Percentiles rank a stretch among this genome's conserved stretches.
These are phyloP conservation scores for Ceratocystis colombiana DNA, from an alignment of 2,329 filamentous ascomycete genomes.

Conservation along the genomic window DNA sequence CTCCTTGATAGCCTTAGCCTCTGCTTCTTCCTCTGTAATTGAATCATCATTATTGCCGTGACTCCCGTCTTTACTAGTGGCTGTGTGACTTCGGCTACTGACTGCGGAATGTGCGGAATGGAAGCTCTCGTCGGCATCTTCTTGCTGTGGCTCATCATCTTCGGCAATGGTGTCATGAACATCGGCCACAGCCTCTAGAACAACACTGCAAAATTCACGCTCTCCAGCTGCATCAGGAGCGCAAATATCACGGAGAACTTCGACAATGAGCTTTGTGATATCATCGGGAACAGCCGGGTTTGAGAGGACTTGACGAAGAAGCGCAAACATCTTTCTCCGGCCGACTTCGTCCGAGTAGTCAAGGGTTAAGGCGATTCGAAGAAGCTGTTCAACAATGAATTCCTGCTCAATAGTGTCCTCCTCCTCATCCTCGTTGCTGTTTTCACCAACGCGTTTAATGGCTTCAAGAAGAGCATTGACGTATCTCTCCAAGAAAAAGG, in stretches of 20 bases:
- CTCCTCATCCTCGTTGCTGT: conserved; percentile 55
- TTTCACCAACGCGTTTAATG: conserved; percentile 47
- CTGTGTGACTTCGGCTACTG: conserved; percentile 47
- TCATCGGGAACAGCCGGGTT: conserved; percentile 84
- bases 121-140: conserved; percentile 62
- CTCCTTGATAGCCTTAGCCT: conserved; percentile 70
- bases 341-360: conserved; percentile 98
- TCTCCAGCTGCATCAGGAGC: conserved; percentile 63
- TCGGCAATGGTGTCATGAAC: conserved; percentile 89
- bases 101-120: conserved; percentile 85
- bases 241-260: conserved; percentile 73
- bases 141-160: conserved; percentile 42
- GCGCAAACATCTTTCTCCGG: conserved; percentile 85
- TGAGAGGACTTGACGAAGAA: conserved; percentile 76
- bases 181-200: conserved; percentile 89
- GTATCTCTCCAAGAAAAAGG: conserved; percentile 75
- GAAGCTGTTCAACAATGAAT: conserved; percentile 89
- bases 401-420: conserved; percentile 83
- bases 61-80: conserved; percentile 37
- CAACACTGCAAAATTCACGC: conserved; percentile 71
- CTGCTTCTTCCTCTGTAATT: conserved; percentile 53
- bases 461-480: conserved; percentile 57
- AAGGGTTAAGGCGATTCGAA: conserved; percentile 81
- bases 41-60: conserved; percentile 29
- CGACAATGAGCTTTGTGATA: conserved; percentile 75